phyloP scores from a whole-genome alignment of 2,329 filamentous ascomycete genomes.

The Tetracladium maxilliforme region DNA sequence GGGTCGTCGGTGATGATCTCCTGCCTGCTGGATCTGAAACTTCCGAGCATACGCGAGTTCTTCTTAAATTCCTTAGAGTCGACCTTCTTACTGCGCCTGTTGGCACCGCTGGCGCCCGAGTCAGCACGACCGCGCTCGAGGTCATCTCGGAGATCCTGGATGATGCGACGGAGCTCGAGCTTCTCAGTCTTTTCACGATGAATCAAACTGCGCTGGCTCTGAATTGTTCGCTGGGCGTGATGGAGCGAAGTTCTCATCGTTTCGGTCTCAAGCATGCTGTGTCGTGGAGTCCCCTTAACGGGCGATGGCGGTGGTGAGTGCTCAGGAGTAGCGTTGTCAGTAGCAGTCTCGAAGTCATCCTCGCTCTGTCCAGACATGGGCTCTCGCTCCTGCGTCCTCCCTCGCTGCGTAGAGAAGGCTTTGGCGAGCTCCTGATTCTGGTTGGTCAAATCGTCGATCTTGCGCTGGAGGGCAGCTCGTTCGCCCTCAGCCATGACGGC shows the following conservation, averaged over 20 bases:
- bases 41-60: conserved; percentile 61
- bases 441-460: conserved; percentile 71
- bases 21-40: conserved; percentile 55
- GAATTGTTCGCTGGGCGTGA: conserved; percentile 92
- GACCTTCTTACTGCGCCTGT: conserved; percentile 46
- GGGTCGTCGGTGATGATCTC: conserved; percentile 70
- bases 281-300: conserved; percentile 79
- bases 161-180: conserved; percentile 83
- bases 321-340: conserved; percentile 65
- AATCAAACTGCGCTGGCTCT: conserved; percentile 85
- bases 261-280: conserved; percentile 86
- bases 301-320: conserved; percentile 85
- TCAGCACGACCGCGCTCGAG: conserved; percentile 53
- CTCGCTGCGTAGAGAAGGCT: conserved; percentile 62
- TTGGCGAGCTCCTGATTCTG: conserved; percentile 88
- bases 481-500: conserved; percentile 68
- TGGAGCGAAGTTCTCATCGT: conserved; percentile 88
- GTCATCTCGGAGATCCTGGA: conserved; percentile 90
- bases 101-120: conserved; percentile 28
- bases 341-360: conserved; percentile 47
- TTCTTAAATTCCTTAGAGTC: conserved; percentile 66
- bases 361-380: conserved; percentile 41
- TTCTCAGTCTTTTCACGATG: conserved; percentile 99
- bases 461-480: conserved; percentile 62
- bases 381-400: conserved; percentile 51